Evolutionary conservation across 2,329 filamentous ascomycete genomes (phyloP).

Genomic region (Beauveria brongniartii): DNA sequence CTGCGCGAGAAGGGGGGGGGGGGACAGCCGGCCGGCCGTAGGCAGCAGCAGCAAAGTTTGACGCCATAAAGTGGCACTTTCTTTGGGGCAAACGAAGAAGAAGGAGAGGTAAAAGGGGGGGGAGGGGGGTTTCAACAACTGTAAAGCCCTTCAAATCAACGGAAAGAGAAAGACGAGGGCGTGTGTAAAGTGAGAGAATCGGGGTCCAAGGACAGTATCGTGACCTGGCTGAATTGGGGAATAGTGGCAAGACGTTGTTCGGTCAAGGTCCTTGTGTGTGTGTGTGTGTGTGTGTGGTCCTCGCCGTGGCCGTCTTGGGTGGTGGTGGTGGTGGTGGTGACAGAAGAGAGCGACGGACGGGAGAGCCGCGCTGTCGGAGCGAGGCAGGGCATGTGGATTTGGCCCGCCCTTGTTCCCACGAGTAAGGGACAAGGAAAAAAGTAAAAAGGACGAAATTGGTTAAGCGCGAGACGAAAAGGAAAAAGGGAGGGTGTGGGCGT

Average conservation of each 20-base stretch:
- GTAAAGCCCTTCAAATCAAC: too few relatives aligned
- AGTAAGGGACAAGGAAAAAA: background rate
- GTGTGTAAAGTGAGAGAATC: background rate
- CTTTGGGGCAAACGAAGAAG: background rate
- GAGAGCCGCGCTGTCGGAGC: constrained; percentile 7
- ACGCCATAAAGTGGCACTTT: background rate
- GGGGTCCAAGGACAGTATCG: background rate
- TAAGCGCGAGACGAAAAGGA: background rate
- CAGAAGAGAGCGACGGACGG: background rate
- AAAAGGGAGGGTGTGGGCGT: background rate
- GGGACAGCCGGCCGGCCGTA: background rate
- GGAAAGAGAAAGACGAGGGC: background rate
- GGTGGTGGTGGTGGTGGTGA: background rate
- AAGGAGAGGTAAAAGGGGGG: background rate
- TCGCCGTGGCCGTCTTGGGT: too few relatives aligned
- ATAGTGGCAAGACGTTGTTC: background rate
- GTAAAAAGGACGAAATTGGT: background rate
- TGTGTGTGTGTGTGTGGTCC: too few relatives aligned
- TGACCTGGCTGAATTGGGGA: background rate
- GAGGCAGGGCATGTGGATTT: background rate
- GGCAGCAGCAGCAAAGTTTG: background rate
- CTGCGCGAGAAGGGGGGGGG: background rate
- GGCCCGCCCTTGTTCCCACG: background rate
- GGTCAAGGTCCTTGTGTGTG: too few relatives aligned
- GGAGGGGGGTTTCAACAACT: background rate